phyloP scores from a whole-genome alignment of 2,329 filamentous ascomycete genomes.

The Trichothecium roseum region DNA sequence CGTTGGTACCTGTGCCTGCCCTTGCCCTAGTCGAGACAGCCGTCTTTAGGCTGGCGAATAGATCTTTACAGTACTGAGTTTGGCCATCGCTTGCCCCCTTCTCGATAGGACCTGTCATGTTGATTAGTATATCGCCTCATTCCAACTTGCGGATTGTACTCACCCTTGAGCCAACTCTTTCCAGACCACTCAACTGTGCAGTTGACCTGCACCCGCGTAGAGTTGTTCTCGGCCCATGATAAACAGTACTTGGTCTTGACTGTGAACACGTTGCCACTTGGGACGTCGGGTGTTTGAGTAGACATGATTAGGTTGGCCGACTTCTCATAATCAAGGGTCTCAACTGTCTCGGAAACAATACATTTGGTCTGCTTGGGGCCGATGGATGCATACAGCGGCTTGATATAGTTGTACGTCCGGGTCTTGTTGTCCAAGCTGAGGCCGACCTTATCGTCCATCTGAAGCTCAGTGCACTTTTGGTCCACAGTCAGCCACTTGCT shows the following conservation, averaged over 20 bases:
- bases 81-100: slow-evolving; percentile 92
- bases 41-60: slow-evolving; percentile 63
- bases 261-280: slow-evolving; percentile 81
- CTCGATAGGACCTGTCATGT: slow-evolving; percentile 70
- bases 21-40: slow-evolving; percentile 59
- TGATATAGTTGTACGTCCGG: slow-evolving; percentile 78
- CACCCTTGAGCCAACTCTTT: slow-evolving; percentile 97
- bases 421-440: slow-evolving; percentile 64
- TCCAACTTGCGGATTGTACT: slow-evolving; percentile 11
- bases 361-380: slow-evolving; percentile 94
- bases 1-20: slow-evolving; percentile 30
- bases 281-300: slow-evolving; percentile 89
- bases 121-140: not conserved
- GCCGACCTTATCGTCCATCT: slow-evolving; percentile 76
- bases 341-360: slow-evolving; percentile 75
- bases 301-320: slow-evolving; percentile 71
- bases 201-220: slow-evolving; percentile 76
- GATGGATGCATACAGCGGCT: slow-evolving; percentile 73
- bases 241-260: slow-evolving; percentile 93
- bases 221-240: slow-evolving; percentile 80
- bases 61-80: slow-evolving; percentile 66
- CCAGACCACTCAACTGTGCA: slow-evolving; percentile 92
- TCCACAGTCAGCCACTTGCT: slow-evolving; percentile 75
- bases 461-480: slow-evolving; percentile 81
- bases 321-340: slow-evolving; percentile 78